These are phyloP conservation scores for Cyclotella choctawhatcheeana DNA, from an alignment of 108 stramenopile genomes.

Conservation along the genomic window DNA sequence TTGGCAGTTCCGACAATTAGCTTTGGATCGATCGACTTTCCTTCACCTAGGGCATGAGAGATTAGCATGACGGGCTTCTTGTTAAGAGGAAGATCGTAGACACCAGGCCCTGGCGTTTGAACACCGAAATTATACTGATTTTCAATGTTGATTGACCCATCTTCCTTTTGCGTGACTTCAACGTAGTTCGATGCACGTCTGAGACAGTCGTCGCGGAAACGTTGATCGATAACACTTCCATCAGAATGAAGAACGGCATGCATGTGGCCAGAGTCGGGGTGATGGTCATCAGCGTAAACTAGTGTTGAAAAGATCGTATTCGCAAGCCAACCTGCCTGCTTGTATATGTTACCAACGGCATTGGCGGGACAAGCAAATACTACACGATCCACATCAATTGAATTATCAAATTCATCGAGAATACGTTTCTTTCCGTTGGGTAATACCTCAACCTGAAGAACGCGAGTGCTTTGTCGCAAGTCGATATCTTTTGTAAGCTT, in stretches of 20 bases:
- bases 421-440: slow-evolving; percentile 57
- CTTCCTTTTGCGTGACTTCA: slow-evolving; percentile 53
- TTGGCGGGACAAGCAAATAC: slow-evolving; percentile 61
- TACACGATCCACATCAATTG: slow-evolving; percentile 58
- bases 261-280: slow-evolving; percentile 65
- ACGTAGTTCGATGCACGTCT: slow-evolving; percentile 60
- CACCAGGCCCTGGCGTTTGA: slow-evolving; percentile 61
- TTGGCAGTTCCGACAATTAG: slow-evolving; percentile 57
- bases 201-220: slow-evolving; percentile 49
- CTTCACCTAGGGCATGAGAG: slow-evolving; percentile 63
- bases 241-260: slow-evolving; percentile 63
- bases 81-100: slow-evolving; percentile 58
- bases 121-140: slow-evolving; percentile 69
- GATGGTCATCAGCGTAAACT: slow-evolving; percentile 66
- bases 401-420: slow-evolving; percentile 55
- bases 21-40: slow-evolving; percentile 53
- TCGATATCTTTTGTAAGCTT: slow-evolving; percentile 54
- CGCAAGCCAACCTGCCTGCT: slow-evolving; percentile 44
- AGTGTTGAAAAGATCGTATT: slow-evolving; percentile 51
- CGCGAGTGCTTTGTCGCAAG: slow-evolving; percentile 51
- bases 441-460: slow-evolving; percentile 49
- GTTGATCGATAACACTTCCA: slow-evolving; percentile 55
- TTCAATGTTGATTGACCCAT: slow-evolving; percentile 61
- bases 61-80: slow-evolving; percentile 69
- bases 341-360: slow-evolving; percentile 59